Base-by-base conservation (phyloP, 2,329 filamentous ascomycete genomes). In the Trematosphaeria pertusa region DNA sequence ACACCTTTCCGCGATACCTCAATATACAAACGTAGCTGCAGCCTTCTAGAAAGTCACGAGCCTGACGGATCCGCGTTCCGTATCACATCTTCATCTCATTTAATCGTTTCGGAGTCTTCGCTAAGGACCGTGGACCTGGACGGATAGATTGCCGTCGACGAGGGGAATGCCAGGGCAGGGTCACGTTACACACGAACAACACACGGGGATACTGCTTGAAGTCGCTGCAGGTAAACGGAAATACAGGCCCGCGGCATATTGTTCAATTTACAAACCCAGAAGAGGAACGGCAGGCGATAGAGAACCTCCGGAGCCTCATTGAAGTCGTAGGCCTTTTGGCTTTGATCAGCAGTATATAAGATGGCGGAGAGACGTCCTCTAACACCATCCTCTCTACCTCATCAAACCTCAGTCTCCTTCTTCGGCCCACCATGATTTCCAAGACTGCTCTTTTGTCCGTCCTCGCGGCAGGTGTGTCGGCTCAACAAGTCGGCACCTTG, bases 391-490 rank as follows among this genome's bases (percentile, higher is more conserved):
- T 42, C 30, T 26, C 24, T 39, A 43, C 18, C 36, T 32, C 38
- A 38, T 30, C 14, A 15, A 20, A 12, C 5, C 28, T 28, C 28
- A 42, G 31, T 17, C 37, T 37, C 33, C 35, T n/a, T n/a, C 30
- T 21, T 37, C 38, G 20, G 30, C 34, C 20, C 41, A 47, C 35
- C 43, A 59, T 59, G 53, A 42, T 86, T 30, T 86, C 84, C 24
- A 78, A 78, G 52, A 72, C 61, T 15, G 54, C 62, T 26, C 50
- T 72, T n/a, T 39, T 62, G 38, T 64, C 63, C 34, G 52, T 55
- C 26, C 59, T 59, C 24, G 69, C 61, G 12, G 48, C 47, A 15
- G 46, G 85, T 85, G 74, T 65, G 21, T 62, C 70, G 17, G 79
- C 77, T 43, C 71, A 73, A 55, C 63, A 66, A 38, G 61, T 62